phyloP scores from a whole-genome alignment of 2,329 filamentous ascomycete species.

The Paracamarosporium sp. region DNA sequence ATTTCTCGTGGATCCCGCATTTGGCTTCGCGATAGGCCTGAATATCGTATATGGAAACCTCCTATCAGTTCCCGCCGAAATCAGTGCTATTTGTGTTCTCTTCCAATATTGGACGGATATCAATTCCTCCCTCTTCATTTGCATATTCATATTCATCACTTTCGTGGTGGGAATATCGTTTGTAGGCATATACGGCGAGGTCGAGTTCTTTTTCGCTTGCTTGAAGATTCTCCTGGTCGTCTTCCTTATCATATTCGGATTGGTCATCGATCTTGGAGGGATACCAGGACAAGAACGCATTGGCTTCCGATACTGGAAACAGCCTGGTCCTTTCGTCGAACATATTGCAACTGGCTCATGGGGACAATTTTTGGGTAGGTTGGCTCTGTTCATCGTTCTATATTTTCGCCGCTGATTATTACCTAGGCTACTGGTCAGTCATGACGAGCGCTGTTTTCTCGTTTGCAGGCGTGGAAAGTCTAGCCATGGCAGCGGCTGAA shows the following conservation, averaged over 20 bases:
- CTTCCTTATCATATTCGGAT: conserved; percentile 34
- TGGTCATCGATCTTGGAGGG: conserved; percentile 38
- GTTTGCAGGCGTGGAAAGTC: conserved; percentile 34
- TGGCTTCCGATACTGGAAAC: conserved; percentile 72
- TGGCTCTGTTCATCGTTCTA: background rate
- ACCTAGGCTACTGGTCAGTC: conserved; percentile 58
- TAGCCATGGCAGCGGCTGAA: conserved; percentile 39
- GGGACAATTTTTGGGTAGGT: conserved; percentile 62
- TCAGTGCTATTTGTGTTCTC: conserved; percentile 33
- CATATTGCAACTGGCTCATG: conserved; percentile 58
- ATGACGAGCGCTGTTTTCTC: conserved; percentile 58
- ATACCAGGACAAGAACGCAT: conserved; percentile 32
- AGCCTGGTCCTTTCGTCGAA: conserved; percentile 62
- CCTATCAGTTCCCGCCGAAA: conserved; percentile 49
- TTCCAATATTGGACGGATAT: conserved; percentile 38
- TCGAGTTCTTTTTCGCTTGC: conserved; percentile 57
- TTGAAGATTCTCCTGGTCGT: conserved; percentile 51
- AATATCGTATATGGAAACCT: conserved; percentile 66
- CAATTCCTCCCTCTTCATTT: conserved; percentile 43
- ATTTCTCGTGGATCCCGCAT: conserved; percentile 58
- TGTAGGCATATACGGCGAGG: conserved; percentile 46
- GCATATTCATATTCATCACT: conserved; percentile 39
- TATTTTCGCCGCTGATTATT: background rate
- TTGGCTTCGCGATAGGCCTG: conserved; percentile 53
- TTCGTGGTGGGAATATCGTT: conserved; percentile 41